Conservation (phyloP, 78 protist species). For the Polysphondylium violaceum region DNA sequence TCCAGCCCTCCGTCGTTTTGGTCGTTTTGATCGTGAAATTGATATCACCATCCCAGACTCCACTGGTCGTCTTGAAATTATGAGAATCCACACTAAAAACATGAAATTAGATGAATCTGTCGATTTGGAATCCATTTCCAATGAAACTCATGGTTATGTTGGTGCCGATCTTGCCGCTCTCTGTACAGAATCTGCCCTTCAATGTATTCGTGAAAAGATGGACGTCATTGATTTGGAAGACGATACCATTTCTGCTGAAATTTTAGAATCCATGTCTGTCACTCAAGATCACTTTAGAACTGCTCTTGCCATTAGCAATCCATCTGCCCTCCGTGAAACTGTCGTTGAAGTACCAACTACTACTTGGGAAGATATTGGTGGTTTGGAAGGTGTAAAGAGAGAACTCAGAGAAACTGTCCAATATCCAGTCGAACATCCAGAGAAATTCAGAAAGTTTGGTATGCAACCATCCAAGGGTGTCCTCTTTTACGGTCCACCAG, state of each 20-base stretch:
- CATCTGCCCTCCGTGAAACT: slow-evolving; percentile 99
- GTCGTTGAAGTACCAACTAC: slow-evolving; percentile 99
- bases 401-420: slow-evolving; percentile 94
- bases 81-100: slow-evolving; percentile 99
- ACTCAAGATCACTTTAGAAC: slow-evolving; percentile 95
- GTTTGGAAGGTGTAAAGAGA: slow-evolving; percentile 97
- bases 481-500: slow-evolving; percentile 99
- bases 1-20: slow-evolving; percentile 99
- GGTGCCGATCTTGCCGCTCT: slow-evolving; percentile 99
- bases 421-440: slow-evolving; percentile 99
- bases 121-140: slow-evolving; percentile 97
- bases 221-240: slow-evolving; percentile 99
- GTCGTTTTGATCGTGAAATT: slow-evolving; percentile 99
- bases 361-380: slow-evolving; percentile 99
- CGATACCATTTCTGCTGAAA: slow-evolving; percentile 99
- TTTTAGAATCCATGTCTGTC: slow-evolving; percentile 98
- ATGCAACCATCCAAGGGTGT: slow-evolving; percentile 99
- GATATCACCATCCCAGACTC: slow-evolving; percentile 99
- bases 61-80: slow-evolving; percentile 98
- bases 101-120: slow-evolving; percentile 99
- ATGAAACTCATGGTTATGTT: slow-evolving; percentile 99
- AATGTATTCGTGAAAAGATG: slow-evolving; percentile 99
- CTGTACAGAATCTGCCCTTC: slow-evolving; percentile 99
- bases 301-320: slow-evolving; percentile 96
- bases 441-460: slow-evolving; percentile 99